phyloP scores from a whole-genome alignment of 2,329 filamentous ascomycete genomes.

The Aspergillus brunneoviolaceus region DNA sequence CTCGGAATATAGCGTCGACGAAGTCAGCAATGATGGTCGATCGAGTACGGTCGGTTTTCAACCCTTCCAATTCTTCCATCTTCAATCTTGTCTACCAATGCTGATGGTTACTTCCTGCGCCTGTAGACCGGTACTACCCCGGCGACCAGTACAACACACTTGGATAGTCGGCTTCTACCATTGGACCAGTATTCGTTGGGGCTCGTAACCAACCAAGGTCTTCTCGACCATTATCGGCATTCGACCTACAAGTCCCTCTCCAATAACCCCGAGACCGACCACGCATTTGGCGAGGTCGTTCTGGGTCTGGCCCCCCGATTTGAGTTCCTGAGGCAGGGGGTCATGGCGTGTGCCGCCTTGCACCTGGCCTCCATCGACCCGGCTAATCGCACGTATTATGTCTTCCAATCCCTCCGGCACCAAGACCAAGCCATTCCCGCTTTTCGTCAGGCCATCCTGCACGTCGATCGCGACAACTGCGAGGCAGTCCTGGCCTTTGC shows the following conservation, averaged over 20 bases:
- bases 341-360: slow-evolving; percentile 7
- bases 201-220: neutral
- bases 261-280: neutral
- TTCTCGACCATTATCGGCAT: slow-evolving; percentile 1
- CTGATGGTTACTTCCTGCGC: too few relatives aligned
- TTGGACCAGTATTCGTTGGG: neutral
- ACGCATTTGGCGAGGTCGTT: neutral
- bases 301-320: neutral
- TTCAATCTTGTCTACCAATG: too few relatives aligned
- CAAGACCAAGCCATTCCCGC: slow-evolving; percentile 3
- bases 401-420: neutral
- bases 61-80: too few relatives aligned
- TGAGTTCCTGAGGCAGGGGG: neutral
- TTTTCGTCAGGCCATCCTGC: neutral
- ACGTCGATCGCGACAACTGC: neutral
- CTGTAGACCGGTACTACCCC: too few relatives aligned
- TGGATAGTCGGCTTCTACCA: too few relatives aligned
- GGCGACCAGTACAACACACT: too few relatives aligned
- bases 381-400: neutral
- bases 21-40: too few relatives aligned
- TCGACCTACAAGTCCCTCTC: neutral
- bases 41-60: too few relatives aligned
- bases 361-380: neutral
- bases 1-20: too few relatives aligned
- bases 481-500: slow-evolving; percentile 5